These are phyloP conservation scores for Chloranthus sessilifolius DNA, from an alignment of 164 flowering plant genomes.

Conservation along the genomic window DNA sequence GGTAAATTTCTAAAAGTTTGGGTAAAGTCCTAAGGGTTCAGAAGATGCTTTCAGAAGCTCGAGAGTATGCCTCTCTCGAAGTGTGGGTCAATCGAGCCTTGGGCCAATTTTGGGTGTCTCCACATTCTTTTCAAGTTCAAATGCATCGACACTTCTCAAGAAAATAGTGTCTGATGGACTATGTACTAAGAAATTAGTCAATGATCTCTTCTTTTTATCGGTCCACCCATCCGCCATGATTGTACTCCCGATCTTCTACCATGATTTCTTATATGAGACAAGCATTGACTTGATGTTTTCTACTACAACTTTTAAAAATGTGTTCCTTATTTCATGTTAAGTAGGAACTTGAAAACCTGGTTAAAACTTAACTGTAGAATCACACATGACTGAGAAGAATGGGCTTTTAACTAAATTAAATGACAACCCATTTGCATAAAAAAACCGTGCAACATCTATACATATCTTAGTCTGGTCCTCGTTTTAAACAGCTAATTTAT, in stretches of 20 bases:
- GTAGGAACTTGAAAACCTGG: conserved; percentile 42
- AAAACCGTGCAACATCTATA: conserved; percentile 54
- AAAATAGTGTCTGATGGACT: too few species aligned
- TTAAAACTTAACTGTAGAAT: conserved; percentile 56
- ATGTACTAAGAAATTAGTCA: too few species aligned
- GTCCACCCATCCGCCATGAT: conserved; percentile 70
- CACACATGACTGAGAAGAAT: conserved; percentile 61
- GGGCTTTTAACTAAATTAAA: conserved; percentile 42
- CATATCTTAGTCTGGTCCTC: conserved; percentile 35
- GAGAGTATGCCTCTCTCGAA: too few species aligned
- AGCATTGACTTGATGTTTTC: conserved; percentile 33
- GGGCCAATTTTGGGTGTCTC: too few species aligned
- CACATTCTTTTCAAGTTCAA: too few species aligned
- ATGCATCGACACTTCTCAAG: too few species aligned
- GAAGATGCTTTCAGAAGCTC: too few species aligned
- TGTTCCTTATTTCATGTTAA: conserved; percentile 37
- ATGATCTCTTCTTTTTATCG: conserved; percentile 40
- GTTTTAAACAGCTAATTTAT: conserved; percentile 23
- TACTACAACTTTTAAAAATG: conserved; percentile 54
- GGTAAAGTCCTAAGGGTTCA: too few species aligned
- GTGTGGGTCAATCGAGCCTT: too few species aligned
- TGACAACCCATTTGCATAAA: conserved; percentile 59
- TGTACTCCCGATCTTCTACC: conserved; percentile 61
- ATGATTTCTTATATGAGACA: conserved; percentile 40
- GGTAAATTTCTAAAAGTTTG: too few species aligned